phyloP scores from a whole-genome alignment of 1,284 basidiomycete species.

The Boletus albobrunnescens region DNA sequence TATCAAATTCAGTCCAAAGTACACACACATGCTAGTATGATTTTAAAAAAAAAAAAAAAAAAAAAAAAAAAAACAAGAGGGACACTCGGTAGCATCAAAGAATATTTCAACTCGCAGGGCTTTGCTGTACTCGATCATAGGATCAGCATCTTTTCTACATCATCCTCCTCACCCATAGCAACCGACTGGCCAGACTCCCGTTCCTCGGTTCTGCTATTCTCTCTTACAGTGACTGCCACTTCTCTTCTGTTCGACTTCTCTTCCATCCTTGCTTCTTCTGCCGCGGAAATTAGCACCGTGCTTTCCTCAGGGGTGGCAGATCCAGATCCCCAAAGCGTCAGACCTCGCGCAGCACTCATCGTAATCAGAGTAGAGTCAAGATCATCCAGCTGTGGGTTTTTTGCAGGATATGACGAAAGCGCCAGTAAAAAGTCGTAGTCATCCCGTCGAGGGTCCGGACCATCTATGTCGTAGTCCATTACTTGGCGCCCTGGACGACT shows the following conservation, averaged over 20 bases:
- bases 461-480: constrained; percentile 11
- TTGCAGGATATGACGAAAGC: constrained; percentile 38
- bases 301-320: constrained; percentile 2
- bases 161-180: constrained; percentile 23
- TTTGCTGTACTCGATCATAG: constrained; percentile 3
- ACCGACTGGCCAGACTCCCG: background rate
- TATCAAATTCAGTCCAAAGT: constrained; percentile 6
- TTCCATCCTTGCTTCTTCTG: background rate
- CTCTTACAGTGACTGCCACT: background rate
- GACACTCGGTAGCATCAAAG: too few species aligned
- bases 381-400: constrained; percentile 35
- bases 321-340: constrained; percentile 39
- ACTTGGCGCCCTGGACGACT: constrained; percentile 20
- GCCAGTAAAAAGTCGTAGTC: constrained; percentile 47
- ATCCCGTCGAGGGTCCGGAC: constrained; percentile 24
- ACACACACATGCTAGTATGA: too few species aligned
- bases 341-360: constrained; percentile 38
- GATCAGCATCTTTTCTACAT: constrained; percentile 27
- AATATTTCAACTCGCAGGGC: too few species aligned
- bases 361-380: constrained; percentile 43
- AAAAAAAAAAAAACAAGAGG: background rate
- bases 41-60: background rate
- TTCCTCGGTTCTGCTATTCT: constrained; percentile 1
- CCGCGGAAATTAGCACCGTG: background rate
- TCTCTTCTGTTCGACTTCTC: background rate